Percentiles rank a stretch among this genome's conserved stretches.
phyloP scores from a whole-genome alignment of 805 yeast genomes.

The Kockiozyma suomiensis region DNA sequence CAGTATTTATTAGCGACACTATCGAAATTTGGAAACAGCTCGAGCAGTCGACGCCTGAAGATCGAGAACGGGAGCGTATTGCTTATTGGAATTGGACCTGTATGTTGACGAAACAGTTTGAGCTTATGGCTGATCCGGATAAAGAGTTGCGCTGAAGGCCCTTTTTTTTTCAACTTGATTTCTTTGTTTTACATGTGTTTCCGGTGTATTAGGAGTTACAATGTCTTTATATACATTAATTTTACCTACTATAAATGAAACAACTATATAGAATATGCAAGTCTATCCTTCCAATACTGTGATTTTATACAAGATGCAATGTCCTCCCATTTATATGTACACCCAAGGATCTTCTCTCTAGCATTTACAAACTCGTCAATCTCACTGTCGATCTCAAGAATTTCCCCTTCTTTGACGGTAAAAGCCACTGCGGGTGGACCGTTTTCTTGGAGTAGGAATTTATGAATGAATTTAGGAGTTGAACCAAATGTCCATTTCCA shows the following conservation, averaged over 20 bases:
- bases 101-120: conserved; percentile 17
- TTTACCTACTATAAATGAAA: not conserved
- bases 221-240: not conserved
- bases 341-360: conserved; percentile 10
- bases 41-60: conserved; percentile 9
- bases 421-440: conserved; percentile 7
- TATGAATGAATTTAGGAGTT: conserved; percentile 73
- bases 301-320: conserved; percentile 1
- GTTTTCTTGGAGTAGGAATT: conserved; percentile 38
- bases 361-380: not conserved
- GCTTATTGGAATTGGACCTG: conserved; percentile 33
- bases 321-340: conserved; percentile 3
- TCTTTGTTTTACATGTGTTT: not conserved
- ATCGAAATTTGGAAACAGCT: not conserved
- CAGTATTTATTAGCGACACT: not conserved
- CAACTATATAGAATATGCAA: not conserved
- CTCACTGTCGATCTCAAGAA: conserved; percentile 1
- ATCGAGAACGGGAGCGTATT: conserved; percentile 1
- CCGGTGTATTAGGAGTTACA: too few species aligned
- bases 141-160: not conserved
- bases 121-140: conserved; percentile 15
- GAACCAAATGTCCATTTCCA: conserved; percentile 79
- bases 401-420: conserved; percentile 14
- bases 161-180: not conserved
- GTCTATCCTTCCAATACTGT: conserved; percentile 16